phyloP scores from a whole-genome alignment of 1,284 basidiomycete species.

The Mycosarcoma maydis region DNA sequence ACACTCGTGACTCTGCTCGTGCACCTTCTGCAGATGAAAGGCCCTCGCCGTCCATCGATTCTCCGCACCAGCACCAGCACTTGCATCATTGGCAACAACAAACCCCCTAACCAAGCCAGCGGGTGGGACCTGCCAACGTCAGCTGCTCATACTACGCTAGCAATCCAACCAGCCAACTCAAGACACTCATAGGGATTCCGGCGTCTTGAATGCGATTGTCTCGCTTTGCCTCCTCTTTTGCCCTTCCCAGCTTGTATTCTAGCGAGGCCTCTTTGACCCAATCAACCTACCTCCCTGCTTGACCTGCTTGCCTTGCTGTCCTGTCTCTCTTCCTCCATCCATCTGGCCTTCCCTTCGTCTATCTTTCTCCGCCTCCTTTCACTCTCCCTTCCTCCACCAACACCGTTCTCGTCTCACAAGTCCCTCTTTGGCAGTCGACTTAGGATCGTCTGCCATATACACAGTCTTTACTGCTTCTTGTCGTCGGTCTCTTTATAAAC shows the following conservation, averaged over 20 bases:
- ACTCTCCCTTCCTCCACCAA: background rate
- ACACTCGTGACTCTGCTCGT: conserved; percentile 8
- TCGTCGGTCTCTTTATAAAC: conserved; percentile 8
- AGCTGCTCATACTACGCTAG: too few species aligned
- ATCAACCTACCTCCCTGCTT: background rate
- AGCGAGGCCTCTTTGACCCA: background rate
- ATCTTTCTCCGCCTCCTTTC: too few species aligned
- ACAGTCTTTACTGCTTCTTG: conserved; percentile 36
- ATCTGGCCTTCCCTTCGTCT: background rate
- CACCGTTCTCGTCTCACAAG: too few species aligned
- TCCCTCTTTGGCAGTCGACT: conserved; percentile 14
- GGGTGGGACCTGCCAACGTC: background rate
- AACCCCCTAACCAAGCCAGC: background rate
- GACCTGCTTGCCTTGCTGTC: background rate
- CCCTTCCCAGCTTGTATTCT: too few species aligned
- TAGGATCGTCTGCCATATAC: conserved; percentile 9
- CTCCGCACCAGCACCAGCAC: background rate
- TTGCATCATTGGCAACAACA: background rate
- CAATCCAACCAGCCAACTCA: background rate
- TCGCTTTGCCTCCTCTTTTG: too few species aligned
- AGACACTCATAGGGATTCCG: conserved; percentile 22
- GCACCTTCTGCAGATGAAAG: conserved; percentile 1
- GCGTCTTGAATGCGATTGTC: conserved; percentile 14
- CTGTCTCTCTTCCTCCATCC: conserved; percentile 5
- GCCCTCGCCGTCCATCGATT: background rate